Conservation (phyloP, 2,329 filamentous ascomycete species). For the Aaosphaeria arxii region DNA sequence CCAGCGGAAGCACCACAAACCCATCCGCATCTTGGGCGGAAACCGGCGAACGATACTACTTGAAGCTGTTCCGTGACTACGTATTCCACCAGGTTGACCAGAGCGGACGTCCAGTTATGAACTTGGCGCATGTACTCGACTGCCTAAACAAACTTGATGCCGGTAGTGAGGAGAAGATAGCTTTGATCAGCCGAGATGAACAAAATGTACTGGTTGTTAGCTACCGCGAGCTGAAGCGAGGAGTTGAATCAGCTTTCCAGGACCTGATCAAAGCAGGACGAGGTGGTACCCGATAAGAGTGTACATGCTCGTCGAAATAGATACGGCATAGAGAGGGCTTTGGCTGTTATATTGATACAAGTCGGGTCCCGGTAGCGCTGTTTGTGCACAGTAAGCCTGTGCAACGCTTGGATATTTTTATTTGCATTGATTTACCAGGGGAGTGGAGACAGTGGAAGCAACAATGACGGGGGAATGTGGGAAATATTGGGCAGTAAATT, state of each 20-base stretch:
- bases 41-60: constrained; percentile 84
- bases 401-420: too few relatives aligned
- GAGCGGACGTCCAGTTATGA: constrained; percentile 76
- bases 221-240: constrained; percentile 81
- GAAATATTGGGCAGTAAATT: too few relatives aligned
- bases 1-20: constrained; percentile 22
- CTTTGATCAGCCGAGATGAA: constrained; percentile 83
- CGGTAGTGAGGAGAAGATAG: constrained; percentile 81
- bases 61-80: constrained; percentile 95
- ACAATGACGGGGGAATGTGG: too few relatives aligned
- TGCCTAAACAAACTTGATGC: constrained; percentile 92
- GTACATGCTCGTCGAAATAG: background rate
- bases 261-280: constrained; percentile 46
- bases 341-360: too few relatives aligned
- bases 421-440: too few relatives aligned
- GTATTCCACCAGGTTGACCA: constrained; percentile 94
- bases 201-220: constrained; percentile 84
- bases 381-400: too few relatives aligned
- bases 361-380: too few relatives aligned
- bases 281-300: constrained; percentile 1
- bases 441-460: too few relatives aligned
- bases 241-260: constrained; percentile 59
- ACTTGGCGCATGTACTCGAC: constrained; percentile 81
- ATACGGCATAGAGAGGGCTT: too few relatives aligned
- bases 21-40: constrained; percentile 70